phyloP scores from a whole-genome alignment of 169 alveolate genomes.

The Babesia bigemina region DNA sequence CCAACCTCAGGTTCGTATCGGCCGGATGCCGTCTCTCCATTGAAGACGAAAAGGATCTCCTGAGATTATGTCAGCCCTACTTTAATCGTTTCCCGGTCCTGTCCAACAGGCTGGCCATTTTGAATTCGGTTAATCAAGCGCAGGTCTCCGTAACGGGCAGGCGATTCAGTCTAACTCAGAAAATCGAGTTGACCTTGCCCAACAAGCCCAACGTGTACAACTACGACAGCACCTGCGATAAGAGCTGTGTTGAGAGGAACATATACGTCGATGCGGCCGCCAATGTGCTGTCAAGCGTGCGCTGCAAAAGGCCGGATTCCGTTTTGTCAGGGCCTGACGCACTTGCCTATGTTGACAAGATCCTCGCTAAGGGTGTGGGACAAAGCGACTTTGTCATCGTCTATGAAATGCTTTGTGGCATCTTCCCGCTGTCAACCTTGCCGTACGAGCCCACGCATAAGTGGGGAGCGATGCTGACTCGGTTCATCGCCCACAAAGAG shows the following conservation, averaged over 20 bases:
- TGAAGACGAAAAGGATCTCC: constrained; percentile 73
- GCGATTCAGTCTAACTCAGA: constrained; percentile 10
- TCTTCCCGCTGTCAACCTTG: constrained; percentile 69
- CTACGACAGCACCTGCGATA: constrained; percentile 53
- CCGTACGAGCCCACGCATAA: constrained; percentile 70
- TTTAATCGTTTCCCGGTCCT: constrained; percentile 61
- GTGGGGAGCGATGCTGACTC: constrained; percentile 75
- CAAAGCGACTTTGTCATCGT: constrained; percentile 69
- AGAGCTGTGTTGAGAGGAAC: constrained; percentile 57
- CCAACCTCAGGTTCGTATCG: constrained; percentile 55
- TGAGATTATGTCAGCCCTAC: constrained; percentile 67
- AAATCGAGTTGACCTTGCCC: constrained; percentile 49
- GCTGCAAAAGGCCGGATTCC: constrained; percentile 58
- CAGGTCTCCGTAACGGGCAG: constrained; percentile 20
- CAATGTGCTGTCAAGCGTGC: constrained; percentile 29
- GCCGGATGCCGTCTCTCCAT: constrained; percentile 73
- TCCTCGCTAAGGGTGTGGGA: constrained; percentile 56
- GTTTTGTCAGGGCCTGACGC: constrained; percentile 56
- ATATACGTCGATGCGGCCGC: constrained; percentile 49
- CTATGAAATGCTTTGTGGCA: constrained; percentile 72
- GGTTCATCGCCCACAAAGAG: constrained; percentile 72
- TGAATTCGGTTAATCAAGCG: constrained; percentile 28
- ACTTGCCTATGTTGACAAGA: constrained; percentile 53
- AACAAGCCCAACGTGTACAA: constrained; percentile 52
- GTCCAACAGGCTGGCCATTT: constrained; percentile 64